A percentile compares a stretch with the other conserved stretches of the same genome.
These are phyloP conservation scores for Tuber melanosporum DNA, from an alignment of 495 filamentous ascomycete species.

Conservation along the genomic window DNA sequence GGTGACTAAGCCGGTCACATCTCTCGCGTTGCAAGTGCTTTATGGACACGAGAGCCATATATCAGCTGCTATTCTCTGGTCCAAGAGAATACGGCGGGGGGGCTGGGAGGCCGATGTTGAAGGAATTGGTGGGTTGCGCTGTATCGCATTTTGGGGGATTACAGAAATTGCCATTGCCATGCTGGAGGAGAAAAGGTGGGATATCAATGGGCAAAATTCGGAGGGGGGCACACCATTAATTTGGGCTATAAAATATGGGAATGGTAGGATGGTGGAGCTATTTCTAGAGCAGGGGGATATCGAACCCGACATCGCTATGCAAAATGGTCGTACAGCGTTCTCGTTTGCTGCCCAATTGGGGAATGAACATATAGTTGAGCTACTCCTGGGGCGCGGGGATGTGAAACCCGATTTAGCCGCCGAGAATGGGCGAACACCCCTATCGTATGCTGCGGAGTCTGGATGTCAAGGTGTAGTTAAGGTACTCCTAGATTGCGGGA, in stretches of 20 bases:
- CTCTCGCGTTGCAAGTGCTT: not conserved
- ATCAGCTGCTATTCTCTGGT: not conserved
- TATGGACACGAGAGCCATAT: not conserved
- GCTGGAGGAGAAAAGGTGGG: not conserved
- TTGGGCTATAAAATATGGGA: not conserved
- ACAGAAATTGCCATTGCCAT: not conserved
- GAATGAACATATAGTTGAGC: not conserved
- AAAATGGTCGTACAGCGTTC: not conserved
- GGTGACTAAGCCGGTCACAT: not conserved
- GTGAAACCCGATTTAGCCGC: too few relatives aligned
- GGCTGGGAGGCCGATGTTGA: rapidly evolving
- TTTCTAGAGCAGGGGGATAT: not conserved
- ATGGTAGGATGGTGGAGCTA: not conserved
- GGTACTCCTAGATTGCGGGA: too few relatives aligned
- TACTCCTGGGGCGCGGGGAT: too few relatives aligned
- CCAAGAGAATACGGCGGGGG: not conserved
- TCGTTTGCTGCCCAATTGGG: not conserved
- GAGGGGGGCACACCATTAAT: too few relatives aligned
- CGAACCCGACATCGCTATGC: not conserved
- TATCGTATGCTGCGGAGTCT: too few relatives aligned
- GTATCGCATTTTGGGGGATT: not conserved
- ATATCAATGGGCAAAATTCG: too few relatives aligned
- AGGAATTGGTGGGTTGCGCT: not conserved
- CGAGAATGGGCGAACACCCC: too few relatives aligned
- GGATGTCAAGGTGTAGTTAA: too few relatives aligned